phyloP scores from a whole-genome alignment of 2,329 filamentous ascomycete species.

The Pseudomassariella vexata region DNA sequence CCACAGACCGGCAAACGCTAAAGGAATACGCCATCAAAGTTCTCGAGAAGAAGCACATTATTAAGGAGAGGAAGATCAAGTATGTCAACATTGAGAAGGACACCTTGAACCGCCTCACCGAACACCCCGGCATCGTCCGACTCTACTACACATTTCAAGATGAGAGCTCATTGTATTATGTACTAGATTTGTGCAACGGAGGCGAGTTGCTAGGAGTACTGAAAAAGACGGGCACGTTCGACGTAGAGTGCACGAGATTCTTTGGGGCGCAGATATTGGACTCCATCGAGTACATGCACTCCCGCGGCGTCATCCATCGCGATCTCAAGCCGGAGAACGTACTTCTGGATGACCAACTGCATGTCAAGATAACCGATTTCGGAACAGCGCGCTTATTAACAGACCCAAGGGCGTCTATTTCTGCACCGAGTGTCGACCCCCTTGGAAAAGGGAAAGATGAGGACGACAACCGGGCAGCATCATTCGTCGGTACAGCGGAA shows the following conservation, averaged over 20 bases:
- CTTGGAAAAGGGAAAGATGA: slow-evolving; percentile 30
- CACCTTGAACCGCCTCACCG: slow-evolving; percentile 89
- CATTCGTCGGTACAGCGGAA: slow-evolving; percentile 95
- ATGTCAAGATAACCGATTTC: slow-evolving; percentile 98
- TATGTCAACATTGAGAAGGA: slow-evolving; percentile 99
- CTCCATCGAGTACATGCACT: slow-evolving; percentile 97
- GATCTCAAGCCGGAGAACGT: slow-evolving; percentile 98
- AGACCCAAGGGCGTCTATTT: slow-evolving; percentile 43
- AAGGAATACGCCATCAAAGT: slow-evolving; percentile 99
- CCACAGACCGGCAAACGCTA: slow-evolving; percentile 85
- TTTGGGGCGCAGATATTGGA: slow-evolving; percentile 96
- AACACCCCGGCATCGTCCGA: slow-evolving; percentile 93
- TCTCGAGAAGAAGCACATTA: slow-evolving; percentile 96
- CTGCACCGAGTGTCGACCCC: slow-evolving; percentile 37
- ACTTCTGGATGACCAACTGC: slow-evolving; percentile 89
- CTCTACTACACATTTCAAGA: slow-evolving; percentile 99
- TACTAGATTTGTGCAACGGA: slow-evolving; percentile 85
- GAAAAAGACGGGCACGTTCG: slow-evolving; percentile 91
- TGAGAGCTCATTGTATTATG: slow-evolving; percentile 92
- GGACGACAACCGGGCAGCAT: slow-evolving; percentile 74
- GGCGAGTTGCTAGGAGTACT: slow-evolving; percentile 88
- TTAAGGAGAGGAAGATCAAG: slow-evolving; percentile 99
- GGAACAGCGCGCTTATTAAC: slow-evolving; percentile 93
- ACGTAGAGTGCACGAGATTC: slow-evolving; percentile 89
- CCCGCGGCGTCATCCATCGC: slow-evolving; percentile 88